Percentiles rank a stretch among this genome's conserved stretches.
phyloP scores from a whole-genome alignment of 148 eudicot species.

The Chenopodium suecicum region DNA sequence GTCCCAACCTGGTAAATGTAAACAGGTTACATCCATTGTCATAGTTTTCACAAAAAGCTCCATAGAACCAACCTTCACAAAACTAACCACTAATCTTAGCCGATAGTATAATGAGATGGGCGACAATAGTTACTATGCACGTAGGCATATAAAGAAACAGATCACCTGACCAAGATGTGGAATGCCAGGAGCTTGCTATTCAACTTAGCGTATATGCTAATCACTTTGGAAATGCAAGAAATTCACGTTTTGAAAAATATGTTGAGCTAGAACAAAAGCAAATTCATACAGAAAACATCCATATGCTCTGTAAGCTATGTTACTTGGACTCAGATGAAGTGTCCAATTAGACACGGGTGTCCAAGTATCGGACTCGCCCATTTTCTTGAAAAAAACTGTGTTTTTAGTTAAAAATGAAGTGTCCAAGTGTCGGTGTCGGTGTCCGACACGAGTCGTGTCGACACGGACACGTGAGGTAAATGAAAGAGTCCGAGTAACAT shows the following conservation, averaged over 20 bases:
- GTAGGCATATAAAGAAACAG: background rate
- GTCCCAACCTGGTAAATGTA: conserved; percentile 75
- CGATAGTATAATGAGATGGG: background rate
- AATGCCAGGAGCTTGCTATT: background rate
- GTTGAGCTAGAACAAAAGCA: background rate
- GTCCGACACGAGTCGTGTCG: too few relatives aligned
- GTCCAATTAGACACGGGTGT: too few relatives aligned
- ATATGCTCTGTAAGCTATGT: background rate
- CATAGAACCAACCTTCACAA: background rate
- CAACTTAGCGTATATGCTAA: background rate
- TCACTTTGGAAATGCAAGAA: background rate
- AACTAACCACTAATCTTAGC: too few relatives aligned
- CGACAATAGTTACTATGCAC: background rate
- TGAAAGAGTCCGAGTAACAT: too few relatives aligned
- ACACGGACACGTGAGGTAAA: too few relatives aligned
- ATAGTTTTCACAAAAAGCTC: background rate
- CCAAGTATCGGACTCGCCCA: too few relatives aligned
- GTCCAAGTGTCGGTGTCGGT: too few relatives aligned
- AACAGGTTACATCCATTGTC: conserved; percentile 14
- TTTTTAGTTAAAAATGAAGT: too few relatives aligned
- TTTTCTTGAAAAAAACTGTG: too few relatives aligned
- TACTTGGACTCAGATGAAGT: too few relatives aligned
- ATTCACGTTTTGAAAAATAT: too few relatives aligned
- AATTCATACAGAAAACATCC: background rate
- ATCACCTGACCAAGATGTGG: background rate